Evolutionary conservation across 192 early-diverging fungal genomes (phyloP).

Genomic region (Entomortierella beljakovae): DNA sequence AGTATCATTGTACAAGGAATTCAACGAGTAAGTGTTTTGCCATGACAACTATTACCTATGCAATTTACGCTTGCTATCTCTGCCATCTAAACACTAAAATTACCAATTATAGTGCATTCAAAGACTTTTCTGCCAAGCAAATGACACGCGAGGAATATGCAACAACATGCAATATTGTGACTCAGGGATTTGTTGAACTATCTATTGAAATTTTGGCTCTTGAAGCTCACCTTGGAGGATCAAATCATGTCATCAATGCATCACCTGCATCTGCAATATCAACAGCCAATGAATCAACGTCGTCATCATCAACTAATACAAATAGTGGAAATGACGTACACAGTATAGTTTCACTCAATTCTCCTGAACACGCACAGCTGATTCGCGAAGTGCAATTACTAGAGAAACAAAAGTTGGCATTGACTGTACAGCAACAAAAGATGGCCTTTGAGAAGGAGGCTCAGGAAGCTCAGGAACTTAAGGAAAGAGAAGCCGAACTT

Average conservation of each 20-base stretch:
- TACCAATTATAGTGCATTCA: slow-evolving; percentile 31
- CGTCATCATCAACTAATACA: background rate
- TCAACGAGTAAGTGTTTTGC: slow-evolving; percentile 41
- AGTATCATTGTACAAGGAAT: slow-evolving; percentile 48
- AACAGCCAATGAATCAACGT: background rate
- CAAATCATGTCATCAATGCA: slow-evolving; percentile 2
- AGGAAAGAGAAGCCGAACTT: slow-evolving; percentile 27
- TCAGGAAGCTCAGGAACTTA: slow-evolving; percentile 22
- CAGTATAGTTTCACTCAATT: slow-evolving; percentile 21
- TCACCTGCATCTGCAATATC: background rate
- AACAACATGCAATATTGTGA: slow-evolving; percentile 49
- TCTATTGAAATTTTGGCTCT: slow-evolving; percentile 48
- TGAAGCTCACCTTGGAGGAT: slow-evolving; percentile 47
- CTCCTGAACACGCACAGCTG: slow-evolving; percentile 48
- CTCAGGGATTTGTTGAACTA: slow-evolving; percentile 45
- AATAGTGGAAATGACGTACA: background rate
- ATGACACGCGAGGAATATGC: slow-evolving; percentile 49
- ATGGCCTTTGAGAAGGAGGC: slow-evolving; percentile 26
- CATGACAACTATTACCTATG: background rate
- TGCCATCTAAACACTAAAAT: background rate
- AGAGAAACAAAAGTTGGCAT: slow-evolving; percentile 38
- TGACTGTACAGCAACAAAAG: slow-evolving; percentile 48
- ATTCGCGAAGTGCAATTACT: slow-evolving; percentile 43
- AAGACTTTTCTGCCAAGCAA: slow-evolving; percentile 39
- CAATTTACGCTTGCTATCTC: background rate